Evolutionary conservation across 352 stramenopile genomes (phyloP).

Genomic region (Blastocystis sp.): DNA sequence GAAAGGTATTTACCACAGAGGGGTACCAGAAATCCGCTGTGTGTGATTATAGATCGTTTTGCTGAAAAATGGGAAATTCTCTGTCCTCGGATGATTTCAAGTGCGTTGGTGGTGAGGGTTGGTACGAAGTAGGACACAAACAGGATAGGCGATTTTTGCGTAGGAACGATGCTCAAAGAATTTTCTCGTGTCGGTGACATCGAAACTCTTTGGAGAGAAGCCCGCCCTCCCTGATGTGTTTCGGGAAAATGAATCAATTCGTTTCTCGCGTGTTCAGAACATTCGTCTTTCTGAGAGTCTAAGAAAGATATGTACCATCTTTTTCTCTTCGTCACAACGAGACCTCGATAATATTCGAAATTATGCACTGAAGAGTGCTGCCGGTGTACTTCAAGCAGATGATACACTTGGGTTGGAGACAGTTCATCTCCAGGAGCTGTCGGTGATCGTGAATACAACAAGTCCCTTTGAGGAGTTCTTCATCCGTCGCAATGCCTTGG

Average conservation of each 20-base stretch:
- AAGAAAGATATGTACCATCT: constrained; percentile 34
- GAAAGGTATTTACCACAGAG: background rate
- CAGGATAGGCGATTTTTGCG: background rate
- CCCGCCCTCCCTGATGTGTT: constrained; percentile 16
- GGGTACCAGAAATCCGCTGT: background rate
- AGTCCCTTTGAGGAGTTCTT: constrained; percentile 62
- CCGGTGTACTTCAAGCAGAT: constrained; percentile 33
- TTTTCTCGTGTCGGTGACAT: constrained; percentile 49
- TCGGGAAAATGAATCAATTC: constrained; percentile 58
- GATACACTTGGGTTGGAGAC: constrained; percentile 61
- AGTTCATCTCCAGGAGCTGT: constrained; percentile 58
- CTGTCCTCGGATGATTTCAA: background rate
- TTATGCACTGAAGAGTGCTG: constrained; percentile 13
- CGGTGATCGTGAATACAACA: constrained; percentile 56
- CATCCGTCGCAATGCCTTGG: constrained; percentile 58
- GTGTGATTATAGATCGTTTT: background rate
- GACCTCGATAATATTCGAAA: constrained; percentile 61
- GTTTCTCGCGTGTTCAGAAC: constrained; percentile 58
- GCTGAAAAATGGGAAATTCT: background rate
- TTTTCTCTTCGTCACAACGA: background rate
- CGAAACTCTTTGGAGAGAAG: constrained; percentile 52
- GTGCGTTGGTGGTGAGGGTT: constrained; percentile 54
- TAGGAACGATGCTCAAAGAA: constrained; percentile 62
- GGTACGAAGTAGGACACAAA: background rate
- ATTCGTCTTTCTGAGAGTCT: constrained; percentile 54